These are phyloP conservation scores for Pyronema domesticum DNA, from an alignment of 495 filamentous ascomycete species.

Conservation along the genomic window DNA sequence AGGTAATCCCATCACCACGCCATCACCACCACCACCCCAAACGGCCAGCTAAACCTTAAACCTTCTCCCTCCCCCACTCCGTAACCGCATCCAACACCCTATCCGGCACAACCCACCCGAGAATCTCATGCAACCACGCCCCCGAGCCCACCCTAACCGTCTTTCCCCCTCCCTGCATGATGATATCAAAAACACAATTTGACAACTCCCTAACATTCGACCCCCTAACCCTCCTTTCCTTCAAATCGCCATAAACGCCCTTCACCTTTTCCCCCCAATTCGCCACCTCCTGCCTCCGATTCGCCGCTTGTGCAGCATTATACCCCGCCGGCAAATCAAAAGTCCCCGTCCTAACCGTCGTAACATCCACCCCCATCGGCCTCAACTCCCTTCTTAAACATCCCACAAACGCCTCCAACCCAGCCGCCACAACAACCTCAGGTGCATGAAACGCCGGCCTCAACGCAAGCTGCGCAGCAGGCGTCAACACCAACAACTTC, in stretches of 20 bases:
- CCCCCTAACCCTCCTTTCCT: constrained; percentile 30
- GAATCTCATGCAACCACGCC: constrained; percentile 61
- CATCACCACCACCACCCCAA: constrained; percentile 15
- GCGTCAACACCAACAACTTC: constrained; percentile 63
- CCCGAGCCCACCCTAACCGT: constrained; percentile 65
- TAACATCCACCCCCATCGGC: constrained; percentile 53
- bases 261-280: constrained; percentile 18
- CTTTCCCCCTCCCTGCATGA: constrained; percentile 37
- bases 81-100: constrained; percentile 78
- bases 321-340: constrained; percentile 40
- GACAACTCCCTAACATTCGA: constrained; percentile 59
- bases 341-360: constrained; percentile 70
- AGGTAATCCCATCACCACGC: neutral
- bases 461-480: constrained; percentile 66
- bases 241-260: too few relatives aligned
- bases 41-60: constrained; percentile 18
- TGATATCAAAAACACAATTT: constrained; percentile 69
- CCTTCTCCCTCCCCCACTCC: constrained; percentile 31
- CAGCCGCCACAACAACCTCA: constrained; percentile 60
- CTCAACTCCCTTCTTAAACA: constrained; percentile 60
- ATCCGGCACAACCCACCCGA: constrained; percentile 67
- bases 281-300: constrained; percentile 29
- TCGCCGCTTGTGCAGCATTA: neutral
- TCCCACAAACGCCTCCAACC: constrained; percentile 59
- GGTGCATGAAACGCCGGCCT: constrained; percentile 68